Evolutionary conservation across 345 rosid species (phyloP).

Genomic region (Cardamine occulta): DNA sequence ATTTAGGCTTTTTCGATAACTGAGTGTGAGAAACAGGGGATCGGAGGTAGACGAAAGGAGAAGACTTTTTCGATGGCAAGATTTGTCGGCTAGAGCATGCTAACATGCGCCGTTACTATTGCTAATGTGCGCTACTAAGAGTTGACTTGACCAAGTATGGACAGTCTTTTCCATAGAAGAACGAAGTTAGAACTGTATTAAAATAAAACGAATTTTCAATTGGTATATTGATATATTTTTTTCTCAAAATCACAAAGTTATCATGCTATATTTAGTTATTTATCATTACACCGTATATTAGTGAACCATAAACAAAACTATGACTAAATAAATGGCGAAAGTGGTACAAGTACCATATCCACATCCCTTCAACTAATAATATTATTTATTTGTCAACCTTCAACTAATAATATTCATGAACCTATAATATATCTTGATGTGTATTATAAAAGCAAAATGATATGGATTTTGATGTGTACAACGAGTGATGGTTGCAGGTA

Average conservation of each 20-base stretch:
- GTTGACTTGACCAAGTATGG: constrained; percentile 7
- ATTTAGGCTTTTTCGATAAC: not conserved
- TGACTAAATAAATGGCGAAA: not conserved
- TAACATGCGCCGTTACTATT: not conserved
- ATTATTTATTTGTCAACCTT: not conserved
- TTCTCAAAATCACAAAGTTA: not conserved
- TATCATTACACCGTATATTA: not conserved
- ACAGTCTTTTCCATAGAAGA: no score
- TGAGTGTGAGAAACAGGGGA: not conserved
- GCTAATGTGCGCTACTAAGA: not conserved
- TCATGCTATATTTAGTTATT: not conserved
- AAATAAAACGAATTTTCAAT: not conserved
- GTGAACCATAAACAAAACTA: not conserved
- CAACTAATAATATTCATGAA: not conserved
- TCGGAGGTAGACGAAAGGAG: not conserved
- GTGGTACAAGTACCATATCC: constrained; percentile 7
- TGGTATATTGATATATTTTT: not conserved
- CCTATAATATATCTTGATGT: not conserved
- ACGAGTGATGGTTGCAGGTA: constrained; percentile 28
- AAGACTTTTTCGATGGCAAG: constrained; percentile 1
- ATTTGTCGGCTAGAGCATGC: not conserved
- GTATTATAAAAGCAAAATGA: not conserved
- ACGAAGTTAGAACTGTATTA: not conserved
- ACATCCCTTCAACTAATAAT: constrained; percentile 12
- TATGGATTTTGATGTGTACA: constrained; percentile 17